These are phyloP conservation scores for Trematosphaeria pertusa DNA, from an alignment of 2,329 filamentous ascomycete species.

Conservation along the genomic window DNA sequence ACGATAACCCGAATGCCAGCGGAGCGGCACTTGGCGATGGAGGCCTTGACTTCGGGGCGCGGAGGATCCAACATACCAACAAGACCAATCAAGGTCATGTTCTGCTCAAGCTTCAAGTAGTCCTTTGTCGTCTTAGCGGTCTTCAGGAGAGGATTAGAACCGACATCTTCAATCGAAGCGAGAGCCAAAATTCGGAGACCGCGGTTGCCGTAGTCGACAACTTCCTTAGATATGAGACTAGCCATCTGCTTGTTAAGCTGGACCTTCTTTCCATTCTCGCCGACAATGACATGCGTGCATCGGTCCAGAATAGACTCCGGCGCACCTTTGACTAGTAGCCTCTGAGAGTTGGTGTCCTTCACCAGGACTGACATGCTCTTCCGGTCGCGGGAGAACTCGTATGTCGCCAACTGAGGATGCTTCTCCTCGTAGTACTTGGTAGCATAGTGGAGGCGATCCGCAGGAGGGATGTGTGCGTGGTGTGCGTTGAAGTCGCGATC, in stretches of 20 bases:
- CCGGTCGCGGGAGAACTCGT: constrained; percentile 94
- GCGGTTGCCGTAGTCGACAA: constrained; percentile 88
- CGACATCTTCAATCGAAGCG: constrained; percentile 80
- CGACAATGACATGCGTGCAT: constrained; percentile 82
- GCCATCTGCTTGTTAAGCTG: constrained; percentile 72
- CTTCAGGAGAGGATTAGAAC: constrained; percentile 71
- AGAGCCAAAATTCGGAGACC: constrained; percentile 95
- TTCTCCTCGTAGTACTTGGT: constrained; percentile 84
- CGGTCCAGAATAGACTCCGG: constrained; percentile 94
- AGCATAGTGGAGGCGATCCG: constrained; percentile 76
- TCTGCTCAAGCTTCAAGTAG: constrained; percentile 87
- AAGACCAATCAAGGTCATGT: constrained; percentile 91
- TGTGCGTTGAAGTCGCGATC: constrained; percentile 66
- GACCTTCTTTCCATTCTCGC: constrained; percentile 78
- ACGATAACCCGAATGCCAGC: constrained; percentile 97
- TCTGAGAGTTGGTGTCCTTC: constrained; percentile 71
- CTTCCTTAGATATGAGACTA: constrained; percentile 75
- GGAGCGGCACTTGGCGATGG: constrained; percentile 87
- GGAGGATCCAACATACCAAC: constrained; percentile 97
- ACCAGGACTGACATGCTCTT: constrained; percentile 99
- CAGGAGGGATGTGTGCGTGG: constrained; percentile 55
- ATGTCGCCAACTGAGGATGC: constrained; percentile 80
- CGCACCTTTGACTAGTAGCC: constrained; percentile 93
- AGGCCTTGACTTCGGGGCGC: constrained; percentile 84
- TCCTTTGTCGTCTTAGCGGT: constrained; percentile 82